Base-by-base conservation (phyloP, 129 eudicot genomes). In the Ambrosia trifida region DNA sequence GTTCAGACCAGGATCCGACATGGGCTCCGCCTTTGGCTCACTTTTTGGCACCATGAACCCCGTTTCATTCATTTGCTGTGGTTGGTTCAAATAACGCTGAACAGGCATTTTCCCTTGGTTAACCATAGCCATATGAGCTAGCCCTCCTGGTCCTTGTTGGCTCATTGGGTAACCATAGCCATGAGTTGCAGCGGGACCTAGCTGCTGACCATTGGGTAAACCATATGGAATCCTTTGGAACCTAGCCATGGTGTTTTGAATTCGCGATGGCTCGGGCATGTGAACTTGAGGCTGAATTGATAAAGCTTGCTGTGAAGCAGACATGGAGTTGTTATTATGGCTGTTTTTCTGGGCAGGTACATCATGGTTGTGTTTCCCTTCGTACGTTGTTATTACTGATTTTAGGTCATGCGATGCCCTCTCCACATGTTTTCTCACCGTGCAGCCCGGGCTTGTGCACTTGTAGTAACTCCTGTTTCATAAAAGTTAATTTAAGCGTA, bases 351-450 rank as follows among this genome's bases (percentile, higher is more conserved):
- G 97, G 33, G 89, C 97, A 3, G 95, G 97, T 52, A 91, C 97
- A 31, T 91, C 95, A 19, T 91, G 97, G 72, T 91, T 91, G 86
- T 91, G 97, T 53, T 91, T 91, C 31, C 97, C 97, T 76, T 91
- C 97, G 14, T 91, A 91, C 4, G 97, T 87, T 8, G 97, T 91
- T 80, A 91, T 91, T 35, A 91, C 97, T 12, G 97, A 91, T 66
- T 85, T 91, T 19, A 87, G 77, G 76, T 91, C 97, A 65, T 87
- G 95, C 11, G 91, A 88, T 61, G 97, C 97, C 80, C 97, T 70
- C 72, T 91, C 97, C 8, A 91, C 97, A 6, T 91, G 97, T 72
- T 91, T 91, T 61, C 97, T 84, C 57, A 91, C 97, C 0, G 86
- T 83, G 84, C 97, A 91, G 43, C 97, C 97, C 24, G 89, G 64